Percentiles rank a stretch among this genome's conserved stretches.
Evolutionary conservation across 2,329 filamentous ascomycete genomes (phyloP).

Genomic region (Xylaria arbuscula): DNA sequence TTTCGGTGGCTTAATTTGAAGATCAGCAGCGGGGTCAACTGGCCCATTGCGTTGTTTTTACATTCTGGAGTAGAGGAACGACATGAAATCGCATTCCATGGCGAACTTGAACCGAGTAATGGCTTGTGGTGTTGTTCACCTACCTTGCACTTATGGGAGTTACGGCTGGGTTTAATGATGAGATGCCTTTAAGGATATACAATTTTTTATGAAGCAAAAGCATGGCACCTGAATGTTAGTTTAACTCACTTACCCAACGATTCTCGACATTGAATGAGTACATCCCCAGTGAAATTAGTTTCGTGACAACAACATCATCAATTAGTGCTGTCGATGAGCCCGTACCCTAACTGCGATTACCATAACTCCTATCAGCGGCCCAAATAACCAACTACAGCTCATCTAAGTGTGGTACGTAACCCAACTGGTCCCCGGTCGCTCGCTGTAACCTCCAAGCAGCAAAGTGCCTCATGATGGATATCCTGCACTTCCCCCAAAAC

Average conservation of each 20-base stretch:
- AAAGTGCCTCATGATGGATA: neutral
- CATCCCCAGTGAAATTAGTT: neutral
- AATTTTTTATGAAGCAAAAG: slow-evolving; percentile 26
- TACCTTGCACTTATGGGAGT: slow-evolving; percentile 30
- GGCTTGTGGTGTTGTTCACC: slow-evolving; percentile 19
- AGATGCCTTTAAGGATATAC: slow-evolving; percentile 27
- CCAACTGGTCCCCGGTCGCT: too few relatives aligned
- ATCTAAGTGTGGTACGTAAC: neutral
- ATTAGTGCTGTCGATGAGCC: neutral
- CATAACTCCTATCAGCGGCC: neutral
- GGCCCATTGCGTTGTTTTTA: slow-evolving; percentile 7
- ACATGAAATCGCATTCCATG: slow-evolving; percentile 21
- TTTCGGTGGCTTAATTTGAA: slow-evolving; percentile 10
- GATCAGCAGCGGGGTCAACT: slow-evolving; percentile 4
- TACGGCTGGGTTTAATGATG: slow-evolving; percentile 32
- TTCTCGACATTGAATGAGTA: neutral
- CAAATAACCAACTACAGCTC: neutral
- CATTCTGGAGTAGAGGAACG: slow-evolving; percentile 24
- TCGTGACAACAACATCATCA: neutral
- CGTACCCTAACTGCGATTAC: neutral
- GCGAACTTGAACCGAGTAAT: slow-evolving; percentile 23
- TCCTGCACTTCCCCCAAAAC: neutral
- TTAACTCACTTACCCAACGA: neutral
- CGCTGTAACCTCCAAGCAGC: neutral
- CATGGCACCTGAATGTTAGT: neutral